Percentiles rank a stretch among this genome's conserved stretches.
Evolutionary conservation across 2,329 filamentous ascomycete genomes (phyloP).

Genomic region (Ceratocystis ficicola): DNA sequence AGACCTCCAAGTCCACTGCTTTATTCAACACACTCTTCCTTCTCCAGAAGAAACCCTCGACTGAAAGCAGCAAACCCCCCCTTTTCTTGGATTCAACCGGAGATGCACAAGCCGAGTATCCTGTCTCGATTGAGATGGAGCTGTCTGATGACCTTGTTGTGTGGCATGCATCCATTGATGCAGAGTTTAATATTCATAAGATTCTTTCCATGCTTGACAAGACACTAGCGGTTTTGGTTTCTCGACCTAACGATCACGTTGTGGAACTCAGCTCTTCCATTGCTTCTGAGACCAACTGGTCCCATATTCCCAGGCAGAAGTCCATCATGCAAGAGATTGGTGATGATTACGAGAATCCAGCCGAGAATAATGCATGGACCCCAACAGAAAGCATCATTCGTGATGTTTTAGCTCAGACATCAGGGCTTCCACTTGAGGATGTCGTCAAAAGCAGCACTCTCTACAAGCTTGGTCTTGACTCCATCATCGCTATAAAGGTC

Average conservation of each 20-base stretch:
- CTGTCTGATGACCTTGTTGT: conserved; percentile 40
- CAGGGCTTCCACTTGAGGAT: conserved; percentile 43
- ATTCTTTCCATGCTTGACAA: conserved; percentile 49
- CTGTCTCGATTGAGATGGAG: conserved; percentile 73
- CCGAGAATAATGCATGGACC: conserved; percentile 28
- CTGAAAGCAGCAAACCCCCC: background rate
- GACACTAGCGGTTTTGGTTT: conserved; percentile 7
- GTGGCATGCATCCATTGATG: conserved; percentile 63
- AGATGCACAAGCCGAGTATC: conserved; percentile 58
- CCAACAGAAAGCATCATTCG: conserved; percentile 33
- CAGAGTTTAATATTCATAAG: conserved; percentile 37
- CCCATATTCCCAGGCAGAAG: background rate
- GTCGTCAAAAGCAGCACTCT: conserved; percentile 54
- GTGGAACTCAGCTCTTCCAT: conserved; percentile 29
- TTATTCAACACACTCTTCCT: conserved; percentile 48
- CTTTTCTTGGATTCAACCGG: conserved; percentile 2
- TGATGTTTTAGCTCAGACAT: conserved; percentile 43
- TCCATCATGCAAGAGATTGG: background rate
- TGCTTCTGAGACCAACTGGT: background rate
- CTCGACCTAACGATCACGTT: conserved; percentile 31
- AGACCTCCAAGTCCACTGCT: conserved; percentile 18
- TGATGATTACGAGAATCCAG: background rate
- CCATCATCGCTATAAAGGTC: conserved; percentile 81
- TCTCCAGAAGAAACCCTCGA: conserved; percentile 28
- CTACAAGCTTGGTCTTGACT: conserved; percentile 80